Conservation (phyloP, 202 grass and related monocot genomes). For the Digitaria exilis region DNA sequence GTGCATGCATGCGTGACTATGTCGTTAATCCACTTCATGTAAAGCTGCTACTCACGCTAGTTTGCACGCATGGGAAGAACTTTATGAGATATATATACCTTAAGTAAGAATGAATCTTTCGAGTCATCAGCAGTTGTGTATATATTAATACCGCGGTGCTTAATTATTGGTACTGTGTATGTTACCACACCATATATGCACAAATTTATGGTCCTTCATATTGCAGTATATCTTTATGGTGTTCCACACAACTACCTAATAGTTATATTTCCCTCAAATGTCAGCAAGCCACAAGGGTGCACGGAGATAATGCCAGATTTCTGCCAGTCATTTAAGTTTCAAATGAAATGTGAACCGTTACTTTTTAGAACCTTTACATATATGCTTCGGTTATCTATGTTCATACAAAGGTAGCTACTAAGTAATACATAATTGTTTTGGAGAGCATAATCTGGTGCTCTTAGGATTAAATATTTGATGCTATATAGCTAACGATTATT, state of each 20-base stretch:
- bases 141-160: not conserved
- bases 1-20: slow-evolving; percentile 26
- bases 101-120: not conserved
- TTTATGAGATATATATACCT: slow-evolving; percentile 9
- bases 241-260: not conserved
- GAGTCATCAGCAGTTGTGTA: not conserved
- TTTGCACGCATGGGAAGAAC: not conserved
- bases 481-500: slow-evolving; percentile 18
- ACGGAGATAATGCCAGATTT: not conserved
- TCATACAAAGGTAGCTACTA: not conserved
- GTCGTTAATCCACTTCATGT: not conserved
- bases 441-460: slow-evolving; percentile 16
- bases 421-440: not conserved
- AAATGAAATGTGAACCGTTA: slow-evolving; percentile 26
- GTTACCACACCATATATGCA: not conserved
- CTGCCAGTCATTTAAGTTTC: not conserved
- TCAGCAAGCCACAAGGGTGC: not conserved
- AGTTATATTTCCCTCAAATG: not conserved
- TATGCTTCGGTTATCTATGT: slow-evolving; percentile 23
- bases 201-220: not conserved
- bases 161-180: not conserved
- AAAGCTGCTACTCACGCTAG: slow-evolving; percentile 22
- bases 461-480: slow-evolving; percentile 21
- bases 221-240: not conserved
- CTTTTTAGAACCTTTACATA: slow-evolving; percentile 34